Evolutionary conservation across 306 rosid genomes (phyloP), one percentile per base, ranked within the genome.

Genomic region (Myrica gale): DNA sequence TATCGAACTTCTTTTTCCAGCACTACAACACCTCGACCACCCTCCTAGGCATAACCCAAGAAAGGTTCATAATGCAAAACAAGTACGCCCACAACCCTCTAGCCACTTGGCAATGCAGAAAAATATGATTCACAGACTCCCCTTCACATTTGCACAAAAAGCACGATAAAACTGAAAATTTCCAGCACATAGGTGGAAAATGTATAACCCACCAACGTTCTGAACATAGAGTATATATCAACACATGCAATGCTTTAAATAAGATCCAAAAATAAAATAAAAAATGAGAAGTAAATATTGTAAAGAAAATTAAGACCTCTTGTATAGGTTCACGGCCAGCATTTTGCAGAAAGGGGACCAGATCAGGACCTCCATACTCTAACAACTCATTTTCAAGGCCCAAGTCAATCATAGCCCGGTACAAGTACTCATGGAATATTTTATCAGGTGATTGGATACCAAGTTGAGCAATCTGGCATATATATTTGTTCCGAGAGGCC

Each of bases 301-400:
- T 4, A 32, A 32, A 3, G 37, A 32, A 44, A 57, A 20, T 16
- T 13, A 9, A 20, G 11, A 94, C 98, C 96, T 94, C 95, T 47
- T 91, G 93, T 56, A 83, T 84, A 68, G 93, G 86, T 79, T 80
- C 88, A 73, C 87, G 87, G 46, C 96, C 97, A 72, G 97, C 96
- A 84, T 81, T 89, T 84, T 95, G 93, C 75, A 95, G 84, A 80
- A 95, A 95, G 23, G 97, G 87, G 69, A 92, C 88, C 87, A 95
- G 85, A 86, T 95, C 98, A 68, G 97, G 95, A 74, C 99, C 99
- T 69, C 99, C 99, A 68, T 86, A 90, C 82, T 95, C 99, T 74
- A 95, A 78, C 84, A 95, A 87, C 80, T 89, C 97, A 83, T 88
- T 84, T 80, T 95, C 99, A 78, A 95, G 97, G 71, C 97, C 99